A percentile compares a stretch with the other conserved stretches of the same genome.
phyloP scores from a whole-genome alignment of 768 basidiomycete species.

The Tylopilus balloui region DNA sequence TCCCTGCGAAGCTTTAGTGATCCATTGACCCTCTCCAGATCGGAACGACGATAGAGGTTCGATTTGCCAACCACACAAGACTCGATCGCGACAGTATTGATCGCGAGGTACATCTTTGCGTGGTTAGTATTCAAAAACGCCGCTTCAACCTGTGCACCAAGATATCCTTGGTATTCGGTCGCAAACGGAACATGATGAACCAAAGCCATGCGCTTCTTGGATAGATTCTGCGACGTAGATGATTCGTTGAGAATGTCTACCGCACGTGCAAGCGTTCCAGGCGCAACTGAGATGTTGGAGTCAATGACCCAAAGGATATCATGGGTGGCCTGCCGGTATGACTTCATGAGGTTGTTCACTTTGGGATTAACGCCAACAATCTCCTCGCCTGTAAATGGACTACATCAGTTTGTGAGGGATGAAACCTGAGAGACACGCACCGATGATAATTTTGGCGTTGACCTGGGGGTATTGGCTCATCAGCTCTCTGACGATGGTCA shows the following conservation, averaged over 20 bases:
- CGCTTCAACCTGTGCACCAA: slow-evolving; percentile 86
- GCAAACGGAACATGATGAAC: slow-evolving; percentile 97
- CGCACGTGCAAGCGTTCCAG: slow-evolving; percentile 77
- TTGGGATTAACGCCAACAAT: slow-evolving; percentile 92
- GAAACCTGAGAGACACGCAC: slow-evolving; percentile 39
- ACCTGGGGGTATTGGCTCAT: slow-evolving; percentile 75
- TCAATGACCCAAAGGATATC: slow-evolving; percentile 97
- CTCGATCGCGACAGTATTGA: slow-evolving; percentile 83
- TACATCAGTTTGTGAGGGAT: not conserved
- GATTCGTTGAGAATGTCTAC: slow-evolving; percentile 66
- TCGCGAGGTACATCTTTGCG: slow-evolving; percentile 96
- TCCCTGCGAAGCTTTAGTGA: slow-evolving; percentile 47
- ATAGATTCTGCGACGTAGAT: slow-evolving; percentile 31
- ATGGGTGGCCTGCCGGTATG: slow-evolving; percentile 74
- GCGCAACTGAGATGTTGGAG: slow-evolving; percentile 81
- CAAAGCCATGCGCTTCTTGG: slow-evolving; percentile 59
- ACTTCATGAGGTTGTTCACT: slow-evolving; percentile 89
- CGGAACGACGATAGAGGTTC: slow-evolving; percentile 87
- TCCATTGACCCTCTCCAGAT: slow-evolving; percentile 72
- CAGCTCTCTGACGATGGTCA: slow-evolving; percentile 76
- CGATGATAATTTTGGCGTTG: slow-evolving; percentile 67
- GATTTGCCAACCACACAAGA: slow-evolving; percentile 98
- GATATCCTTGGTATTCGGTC: slow-evolving; percentile 55
- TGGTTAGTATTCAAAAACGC: slow-evolving; percentile 97
- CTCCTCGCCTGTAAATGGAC: slow-evolving; percentile 57